These are phyloP conservation scores for Vararia minispora DNA, from an alignment of 768 basidiomycete genomes.

Conservation along the genomic window DNA sequence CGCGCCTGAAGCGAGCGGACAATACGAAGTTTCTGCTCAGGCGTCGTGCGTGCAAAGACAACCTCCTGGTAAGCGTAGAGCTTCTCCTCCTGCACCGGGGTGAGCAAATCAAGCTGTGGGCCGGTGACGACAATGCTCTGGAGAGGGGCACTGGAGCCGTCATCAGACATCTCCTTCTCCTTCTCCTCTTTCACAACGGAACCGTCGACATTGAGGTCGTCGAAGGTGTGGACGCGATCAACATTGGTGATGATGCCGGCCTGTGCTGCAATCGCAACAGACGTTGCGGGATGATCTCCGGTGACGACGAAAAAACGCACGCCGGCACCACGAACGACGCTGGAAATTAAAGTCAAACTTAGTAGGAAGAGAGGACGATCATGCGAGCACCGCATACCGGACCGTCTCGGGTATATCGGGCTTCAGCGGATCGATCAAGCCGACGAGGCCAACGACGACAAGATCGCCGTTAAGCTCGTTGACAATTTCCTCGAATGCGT, in stretches of 20 bases:
- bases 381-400: slow-evolving; percentile 1
- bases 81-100: slow-evolving; percentile 12
- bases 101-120: slow-evolving; percentile 16
- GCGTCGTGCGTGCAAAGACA: slow-evolving; percentile 53
- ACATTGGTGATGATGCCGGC: slow-evolving; percentile 43
- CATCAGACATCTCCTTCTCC: slow-evolving; percentile 7
- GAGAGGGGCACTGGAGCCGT: slow-evolving; percentile 1
- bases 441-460: slow-evolving; percentile 46
- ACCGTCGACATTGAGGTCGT: slow-evolving; percentile 25
- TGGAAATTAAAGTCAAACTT: slow-evolving; percentile 1
- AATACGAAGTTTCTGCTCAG: slow-evolving; percentile 55
- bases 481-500: slow-evolving; percentile 33
- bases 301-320: slow-evolving; percentile 57
- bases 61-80: slow-evolving; percentile 32
- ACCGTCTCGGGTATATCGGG: slow-evolving; percentile 43
- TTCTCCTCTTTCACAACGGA: slow-evolving; percentile 22
- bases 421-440: slow-evolving; percentile 48
- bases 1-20: slow-evolving; percentile 45
- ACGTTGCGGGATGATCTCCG: slow-evolving; percentile 49
- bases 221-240: slow-evolving; percentile 23
- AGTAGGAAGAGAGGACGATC: neutral
- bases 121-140: slow-evolving; percentile 35
- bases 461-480: slow-evolving; percentile 32
- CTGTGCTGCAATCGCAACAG: slow-evolving; percentile 50
- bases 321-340: slow-evolving; percentile 41